phyloP scores from a whole-genome alignment of 495 filamentous ascomycete genomes.

The Poronia punctata region DNA sequence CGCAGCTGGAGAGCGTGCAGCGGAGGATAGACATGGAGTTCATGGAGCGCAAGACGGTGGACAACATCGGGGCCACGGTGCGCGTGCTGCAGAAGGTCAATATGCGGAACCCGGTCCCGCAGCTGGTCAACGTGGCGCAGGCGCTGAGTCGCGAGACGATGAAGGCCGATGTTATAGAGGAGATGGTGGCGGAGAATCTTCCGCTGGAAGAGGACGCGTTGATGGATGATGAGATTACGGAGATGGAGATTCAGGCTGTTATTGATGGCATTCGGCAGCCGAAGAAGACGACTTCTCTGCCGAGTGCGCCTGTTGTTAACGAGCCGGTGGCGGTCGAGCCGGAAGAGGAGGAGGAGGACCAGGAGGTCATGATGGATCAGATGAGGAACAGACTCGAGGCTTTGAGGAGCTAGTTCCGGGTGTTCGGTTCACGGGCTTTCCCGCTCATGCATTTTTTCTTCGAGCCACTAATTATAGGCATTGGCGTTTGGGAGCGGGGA shows the following conservation, averaged over 20 bases:
- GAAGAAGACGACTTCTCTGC: conserved; percentile 55
- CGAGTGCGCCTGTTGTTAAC: conserved; percentile 47
- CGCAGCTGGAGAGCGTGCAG: conserved; percentile 85
- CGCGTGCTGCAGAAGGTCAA: conserved; percentile 98
- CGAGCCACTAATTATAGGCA: no score
- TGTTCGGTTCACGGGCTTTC: not conserved
- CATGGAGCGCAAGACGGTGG: conserved; percentile 92
- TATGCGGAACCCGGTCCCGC: conserved; percentile 70
- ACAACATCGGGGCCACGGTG: conserved; percentile 75
- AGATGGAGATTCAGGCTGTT: conserved; percentile 83
- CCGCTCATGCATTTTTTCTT: not conserved
- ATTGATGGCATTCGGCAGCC: no score
- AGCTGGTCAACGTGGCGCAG: conserved; percentile 83
- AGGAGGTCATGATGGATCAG: conserved; percentile 79
- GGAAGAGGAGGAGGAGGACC: conserved; percentile 72
- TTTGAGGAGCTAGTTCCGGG: conserved; percentile 62
- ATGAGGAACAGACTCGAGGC: conserved; percentile 91
- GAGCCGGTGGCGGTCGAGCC: conserved; percentile 44
- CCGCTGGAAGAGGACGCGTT: conserved; percentile 57
- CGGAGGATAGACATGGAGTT: conserved; percentile 99
- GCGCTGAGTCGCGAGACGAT: conserved; percentile 84
- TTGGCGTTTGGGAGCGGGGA: conserved; percentile 22
- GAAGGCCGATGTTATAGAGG: conserved; percentile 93
- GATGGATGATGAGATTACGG: conserved; percentile 71
- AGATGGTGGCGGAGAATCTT: conserved; percentile 84